Base-by-base conservation (phyloP, 2,329 filamentous ascomycete species). In the Ceratocystis harringtonii region DNA sequence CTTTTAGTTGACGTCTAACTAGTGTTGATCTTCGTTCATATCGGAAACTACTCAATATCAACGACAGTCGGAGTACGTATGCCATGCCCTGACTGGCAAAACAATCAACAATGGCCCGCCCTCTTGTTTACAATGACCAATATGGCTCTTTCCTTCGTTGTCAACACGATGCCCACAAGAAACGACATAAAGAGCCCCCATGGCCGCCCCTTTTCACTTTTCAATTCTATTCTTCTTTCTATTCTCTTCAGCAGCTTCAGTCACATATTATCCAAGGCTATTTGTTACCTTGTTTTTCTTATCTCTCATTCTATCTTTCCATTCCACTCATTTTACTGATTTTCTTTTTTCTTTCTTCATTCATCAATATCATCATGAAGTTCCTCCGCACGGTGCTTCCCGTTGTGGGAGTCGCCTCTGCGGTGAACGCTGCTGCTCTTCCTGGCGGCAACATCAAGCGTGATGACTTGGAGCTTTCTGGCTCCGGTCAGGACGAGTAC, bases 381-480 rank as follows among this genome's bases (percentile, higher is more conserved):
- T 67, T 67, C 58, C 63, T 67, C 50, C 66, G 63, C 50, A 67
- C 66, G 45, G 66, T 67, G 41, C 50, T 67, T 43, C 66, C 66
- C n/a, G 66, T 67, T 25, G 63, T 67, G 63, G 66, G 66, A 60
- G 66, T 67, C 36, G 63, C 66, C 50, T 67, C 66, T 61, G 64
- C 63, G 36, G 64, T 67, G 58, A 67, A 67, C 58, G 63, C 66
- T 25, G 67, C 62, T 25, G 65, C 61, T 32, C 61, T 64, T 36
- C 61, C 44, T 48, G 50, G 63, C 25, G 32, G 50, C 22, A 62
- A 63, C 44, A 60, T 63, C 50, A 64, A 61, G 45, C 66, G 66
- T 61, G 66, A 67, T 55, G 64, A 60, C 25, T n/a, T 61, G 32
- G 63, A 64, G 41, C 41, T 64, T 48, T 50, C 65, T 44, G 48